Base-by-base conservation (phyloP, 768 basidiomycete genomes). In the Lactarius indigo region DNA sequence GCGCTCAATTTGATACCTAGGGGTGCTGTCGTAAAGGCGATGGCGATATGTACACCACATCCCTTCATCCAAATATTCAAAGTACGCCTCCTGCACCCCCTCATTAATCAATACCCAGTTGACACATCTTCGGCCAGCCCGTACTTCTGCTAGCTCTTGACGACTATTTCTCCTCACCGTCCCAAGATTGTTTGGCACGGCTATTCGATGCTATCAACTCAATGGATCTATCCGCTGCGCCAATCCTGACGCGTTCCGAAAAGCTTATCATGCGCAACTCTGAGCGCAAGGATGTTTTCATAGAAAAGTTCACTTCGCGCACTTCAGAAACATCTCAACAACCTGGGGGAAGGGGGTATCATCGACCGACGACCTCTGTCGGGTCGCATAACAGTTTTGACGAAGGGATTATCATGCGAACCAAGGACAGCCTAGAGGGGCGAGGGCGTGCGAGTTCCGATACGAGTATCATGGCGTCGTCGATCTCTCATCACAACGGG, bases 41-140 rank as follows among this genome's bases (percentile, higher is more conserved):
- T 98, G 78, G 96, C 96, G 28, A 91, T 98, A 68, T 95, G 92
- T 74, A 96, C 94, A 1, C 87, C 89, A 39, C 90, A 95, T 77
- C 94, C 96, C 0, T 97, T 91, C 75, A 94, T 98, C 65, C 94
- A 97, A 72, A 92, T 97, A 71, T 97, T 94, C 84, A 95, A 96
- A 84, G 94, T 89, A 64, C 68, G 81, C 4, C 61, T 13, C 30
- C 52, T 59, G 35, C 57, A 17, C 42, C 12, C 39, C 20, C 37
- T 41, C 58, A 20, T 59, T 20, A 33, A 52, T 47, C 26, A 33
- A 39, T 41, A n/a, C 54, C 26, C 26, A 23, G n/a, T 39, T 8
- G 37, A 58, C 55, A 58, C 69, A 67, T 57, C 62, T 15, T n/a
- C 41, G 12, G n/a, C 63, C 72, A 97, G 95, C 96, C 96, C 18